Percentiles rank a stretch among this genome's conserved stretches.
Evolutionary conservation across 148 eudicot genomes (phyloP).

Genomic region (Pouteria glomerata): DNA sequence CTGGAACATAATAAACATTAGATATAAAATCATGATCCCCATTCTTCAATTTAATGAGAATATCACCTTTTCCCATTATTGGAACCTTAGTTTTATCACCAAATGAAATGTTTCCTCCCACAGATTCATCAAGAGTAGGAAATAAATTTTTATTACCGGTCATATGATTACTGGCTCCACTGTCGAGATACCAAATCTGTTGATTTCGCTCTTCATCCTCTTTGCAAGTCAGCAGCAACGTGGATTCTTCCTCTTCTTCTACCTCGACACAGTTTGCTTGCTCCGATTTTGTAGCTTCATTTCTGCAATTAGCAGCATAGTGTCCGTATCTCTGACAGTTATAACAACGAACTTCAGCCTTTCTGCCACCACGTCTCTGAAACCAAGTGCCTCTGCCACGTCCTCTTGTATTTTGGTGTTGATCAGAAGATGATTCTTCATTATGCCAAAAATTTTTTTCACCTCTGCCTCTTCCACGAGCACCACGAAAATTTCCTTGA

Average conservation of each 20-base stretch:
- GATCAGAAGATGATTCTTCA: background rate
- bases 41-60: background rate
- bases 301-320: too few species aligned
- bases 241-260: background rate
- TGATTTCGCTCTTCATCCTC: background rate
- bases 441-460: background rate
- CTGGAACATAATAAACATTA: conserved; percentile 5
- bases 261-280: background rate
- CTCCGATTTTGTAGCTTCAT: too few species aligned
- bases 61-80: conserved; percentile 1
- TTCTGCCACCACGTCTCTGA: too few species aligned
- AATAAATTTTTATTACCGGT: conserved; percentile 1
- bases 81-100: conserved; percentile 14
- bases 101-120: conserved; percentile 11
- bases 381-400: too few species aligned
- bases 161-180: conserved; percentile 21
- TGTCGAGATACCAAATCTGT: conserved; percentile 15
- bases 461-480: background rate
- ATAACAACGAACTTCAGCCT: too few species aligned
- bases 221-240: background rate
- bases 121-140: conserved; percentile 2
- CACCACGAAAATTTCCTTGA: background rate
- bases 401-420: background rate
- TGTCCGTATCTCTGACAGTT: too few species aligned
- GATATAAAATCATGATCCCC: background rate